phyloP scores from a whole-genome alignment of 345 rosid genomes.

The Cardamine chenopodiifolia region DNA sequence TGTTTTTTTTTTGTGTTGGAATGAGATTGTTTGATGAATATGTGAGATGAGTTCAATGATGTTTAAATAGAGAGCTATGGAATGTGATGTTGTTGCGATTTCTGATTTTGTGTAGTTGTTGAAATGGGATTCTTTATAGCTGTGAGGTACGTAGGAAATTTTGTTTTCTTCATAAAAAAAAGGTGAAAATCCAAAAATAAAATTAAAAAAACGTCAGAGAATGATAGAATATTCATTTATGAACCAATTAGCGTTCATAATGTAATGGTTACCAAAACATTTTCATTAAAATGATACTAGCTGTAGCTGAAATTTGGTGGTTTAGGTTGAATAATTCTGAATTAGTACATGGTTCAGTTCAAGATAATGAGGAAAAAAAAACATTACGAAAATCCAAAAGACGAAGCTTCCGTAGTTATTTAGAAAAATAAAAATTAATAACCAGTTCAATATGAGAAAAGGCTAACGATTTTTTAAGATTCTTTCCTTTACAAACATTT shows the following conservation, averaged over 20 bases:
- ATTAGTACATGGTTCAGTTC: neutral
- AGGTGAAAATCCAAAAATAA: neutral
- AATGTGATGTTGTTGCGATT: conserved; percentile 51
- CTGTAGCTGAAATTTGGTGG: conserved; percentile 19
- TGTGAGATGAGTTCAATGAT: conserved; percentile 30
- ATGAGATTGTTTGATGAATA: conserved; percentile 36
- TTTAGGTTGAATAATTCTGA: conserved; percentile 29
- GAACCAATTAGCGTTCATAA: neutral
- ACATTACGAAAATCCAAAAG: neutral
- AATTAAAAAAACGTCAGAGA: neutral
- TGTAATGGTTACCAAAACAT: conserved; percentile 10
- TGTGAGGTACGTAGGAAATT: neutral
- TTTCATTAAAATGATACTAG: neutral
- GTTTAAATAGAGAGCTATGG: conserved; percentile 51
- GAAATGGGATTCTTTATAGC: conserved; percentile 36
- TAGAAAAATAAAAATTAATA: too few species aligned
- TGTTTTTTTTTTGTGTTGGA: neutral
- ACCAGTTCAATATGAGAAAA: neutral
- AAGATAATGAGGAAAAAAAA: neutral
- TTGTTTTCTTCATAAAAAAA: conserved; percentile 5
- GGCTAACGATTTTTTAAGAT: neutral
- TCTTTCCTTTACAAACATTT: neutral
- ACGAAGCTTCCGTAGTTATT: neutral
- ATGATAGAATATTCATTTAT: neutral
- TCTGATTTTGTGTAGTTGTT: conserved; percentile 55